A percentile compares a stretch with the other conserved stretches of the same genome.
phyloP scores from a whole-genome alignment of 768 basidiomycete species.

The Phylloporus sp. region DNA sequence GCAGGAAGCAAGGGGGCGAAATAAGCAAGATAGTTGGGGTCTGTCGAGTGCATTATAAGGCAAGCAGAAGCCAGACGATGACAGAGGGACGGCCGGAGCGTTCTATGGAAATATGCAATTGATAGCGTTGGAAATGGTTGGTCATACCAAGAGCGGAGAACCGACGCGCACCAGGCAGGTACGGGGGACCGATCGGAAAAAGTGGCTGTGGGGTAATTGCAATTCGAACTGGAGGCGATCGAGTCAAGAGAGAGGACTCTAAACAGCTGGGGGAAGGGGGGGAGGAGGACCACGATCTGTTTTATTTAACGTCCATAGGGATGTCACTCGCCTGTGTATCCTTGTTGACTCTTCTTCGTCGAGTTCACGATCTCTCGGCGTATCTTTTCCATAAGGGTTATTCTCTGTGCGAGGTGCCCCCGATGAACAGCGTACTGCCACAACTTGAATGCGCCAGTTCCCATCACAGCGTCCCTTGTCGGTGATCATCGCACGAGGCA shows the following conservation, averaged over 20 bases:
- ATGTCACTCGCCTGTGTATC: constrained; percentile 25
- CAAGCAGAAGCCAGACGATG: constrained; percentile 13
- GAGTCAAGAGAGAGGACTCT: constrained; percentile 5
- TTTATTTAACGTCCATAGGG: constrained; percentile 23
- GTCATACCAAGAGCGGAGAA: constrained; percentile 31
- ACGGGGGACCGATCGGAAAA: constrained; percentile 28
- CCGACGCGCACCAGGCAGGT: constrained; percentile 31
- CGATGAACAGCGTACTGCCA: constrained; percentile 20
- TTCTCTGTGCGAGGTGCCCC: constrained; percentile 24
- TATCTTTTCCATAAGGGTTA: constrained; percentile 27
- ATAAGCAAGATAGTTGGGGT: constrained; percentile 21
- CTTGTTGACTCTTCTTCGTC: constrained; percentile 26
- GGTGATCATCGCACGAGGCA: constrained; percentile 27
- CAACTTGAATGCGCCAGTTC: constrained; percentile 12
- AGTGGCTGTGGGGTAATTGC: constrained; percentile 32
- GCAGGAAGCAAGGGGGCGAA: constrained; percentile 21
- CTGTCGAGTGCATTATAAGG: constrained; percentile 30
- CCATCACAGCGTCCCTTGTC: constrained; percentile 13
- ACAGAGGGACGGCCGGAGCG: constrained; percentile 26
- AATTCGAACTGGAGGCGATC: constrained; percentile 15
- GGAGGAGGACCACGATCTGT: too few relatives aligned
- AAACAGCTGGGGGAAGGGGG: constrained; percentile 4
- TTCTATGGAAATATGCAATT: constrained; percentile 33
- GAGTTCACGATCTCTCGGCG: constrained; percentile 24
- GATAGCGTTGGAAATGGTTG: constrained; percentile 31